phyloP scores from a whole-genome alignment of 441 rosid species.

The Biscutella laevigata region DNA sequence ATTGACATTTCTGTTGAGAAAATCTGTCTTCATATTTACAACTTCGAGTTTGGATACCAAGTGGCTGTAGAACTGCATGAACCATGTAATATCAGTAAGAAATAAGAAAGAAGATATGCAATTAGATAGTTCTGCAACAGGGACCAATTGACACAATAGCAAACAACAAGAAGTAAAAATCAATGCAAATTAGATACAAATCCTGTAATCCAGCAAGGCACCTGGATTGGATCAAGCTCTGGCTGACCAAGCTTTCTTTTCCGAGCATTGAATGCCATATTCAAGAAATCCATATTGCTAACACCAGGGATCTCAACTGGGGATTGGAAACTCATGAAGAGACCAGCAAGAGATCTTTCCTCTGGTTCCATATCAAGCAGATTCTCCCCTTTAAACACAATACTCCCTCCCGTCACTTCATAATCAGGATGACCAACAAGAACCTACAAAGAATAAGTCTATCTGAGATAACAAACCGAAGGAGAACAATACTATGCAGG shows the following conservation, averaged over 20 bases:
- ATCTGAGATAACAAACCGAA: neutral
- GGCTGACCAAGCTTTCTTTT: conserved; percentile 56
- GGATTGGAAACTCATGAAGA: neutral
- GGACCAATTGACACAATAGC: neutral
- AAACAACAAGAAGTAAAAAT: neutral
- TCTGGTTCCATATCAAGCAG: conserved; percentile 32
- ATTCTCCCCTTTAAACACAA: conserved; percentile 71
- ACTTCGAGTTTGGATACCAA: conserved; percentile 62
- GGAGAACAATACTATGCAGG: neutral
- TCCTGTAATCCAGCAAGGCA: conserved; percentile 4
- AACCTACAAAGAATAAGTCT: conserved; percentile 38
- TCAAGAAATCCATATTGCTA: conserved; percentile 67
- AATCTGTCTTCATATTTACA: conserved; percentile 79
- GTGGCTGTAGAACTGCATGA: conserved; percentile 65
- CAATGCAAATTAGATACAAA: neutral
- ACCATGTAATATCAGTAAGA: conserved; percentile 4
- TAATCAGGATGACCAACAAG: conserved; percentile 95
- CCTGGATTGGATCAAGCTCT: conserved; percentile 80
- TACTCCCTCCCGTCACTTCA: conserved; percentile 85
- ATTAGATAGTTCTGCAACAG: neutral
- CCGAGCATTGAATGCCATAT: conserved; percentile 81
- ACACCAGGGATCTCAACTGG: conserved; percentile 33
- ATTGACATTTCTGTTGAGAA: conserved; percentile 82
- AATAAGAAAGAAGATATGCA: neutral
- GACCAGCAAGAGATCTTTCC: neutral